phyloP scores from a whole-genome alignment of 495 filamentous ascomycete genomes.

The Xylaria grammica region DNA sequence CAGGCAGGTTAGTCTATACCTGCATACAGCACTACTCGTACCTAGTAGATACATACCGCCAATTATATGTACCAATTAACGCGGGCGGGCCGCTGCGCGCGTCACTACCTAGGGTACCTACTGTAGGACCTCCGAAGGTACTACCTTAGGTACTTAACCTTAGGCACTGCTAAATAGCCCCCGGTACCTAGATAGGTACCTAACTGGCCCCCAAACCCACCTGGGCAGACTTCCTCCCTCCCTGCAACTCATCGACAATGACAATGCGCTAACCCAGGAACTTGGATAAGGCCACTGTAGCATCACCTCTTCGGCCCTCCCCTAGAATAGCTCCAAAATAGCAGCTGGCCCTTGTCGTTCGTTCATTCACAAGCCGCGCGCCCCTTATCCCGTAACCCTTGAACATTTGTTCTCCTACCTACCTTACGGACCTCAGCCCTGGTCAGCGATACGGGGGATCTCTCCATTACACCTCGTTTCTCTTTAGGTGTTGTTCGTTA shows the following conservation, averaged over 20 bases:
- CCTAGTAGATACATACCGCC: no score
- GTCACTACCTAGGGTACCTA: no score
- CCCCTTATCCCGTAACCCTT: constrained; percentile 15
- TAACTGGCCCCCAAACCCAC: no score
- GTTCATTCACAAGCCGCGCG: constrained; percentile 11
- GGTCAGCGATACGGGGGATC: constrained; percentile 17
- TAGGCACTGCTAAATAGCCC: no score
- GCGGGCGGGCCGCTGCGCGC: not conserved
- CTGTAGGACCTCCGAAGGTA: no score
- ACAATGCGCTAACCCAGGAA: constrained; percentile 33
- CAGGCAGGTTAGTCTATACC: no score
- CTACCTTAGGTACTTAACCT: no score
- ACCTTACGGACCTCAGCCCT: constrained; percentile 11
- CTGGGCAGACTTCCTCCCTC: not conserved
- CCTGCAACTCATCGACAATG: not conserved
- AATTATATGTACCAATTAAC: not conserved
- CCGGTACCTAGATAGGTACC: no score
- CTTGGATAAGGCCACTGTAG: constrained; percentile 44
- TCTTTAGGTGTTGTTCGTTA: constrained; percentile 39
- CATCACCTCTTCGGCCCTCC: constrained; percentile 20
- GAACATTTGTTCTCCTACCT: constrained; percentile 3
- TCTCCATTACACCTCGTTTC: constrained; percentile 48
- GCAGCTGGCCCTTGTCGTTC: constrained; percentile 13
- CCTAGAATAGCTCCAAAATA: constrained; percentile 14
- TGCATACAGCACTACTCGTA: no score